Percentiles rank a stretch among this genome's conserved stretches.
These are phyloP conservation scores for Mortierella sp. DNA, from an alignment of 371 early-diverging fungal genomes.

Conservation along the genomic window DNA sequence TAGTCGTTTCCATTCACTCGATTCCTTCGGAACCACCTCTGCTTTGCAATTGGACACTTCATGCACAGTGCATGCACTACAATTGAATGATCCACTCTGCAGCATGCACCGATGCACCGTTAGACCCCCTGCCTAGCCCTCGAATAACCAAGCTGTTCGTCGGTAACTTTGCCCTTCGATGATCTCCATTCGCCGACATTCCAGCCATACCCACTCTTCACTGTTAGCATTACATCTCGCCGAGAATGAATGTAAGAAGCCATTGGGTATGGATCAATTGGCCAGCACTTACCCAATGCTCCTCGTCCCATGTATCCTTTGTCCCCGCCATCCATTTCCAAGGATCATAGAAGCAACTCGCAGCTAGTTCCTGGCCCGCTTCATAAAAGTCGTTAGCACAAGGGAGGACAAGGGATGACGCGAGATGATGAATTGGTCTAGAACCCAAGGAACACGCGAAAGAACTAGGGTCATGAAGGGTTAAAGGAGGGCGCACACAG, in stretches of 20 bases:
- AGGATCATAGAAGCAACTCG: background rate
- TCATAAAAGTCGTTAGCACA: background rate
- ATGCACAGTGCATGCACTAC: too few relatives aligned
- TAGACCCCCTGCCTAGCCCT: too few relatives aligned
- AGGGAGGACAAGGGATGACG: conserved; percentile 14
- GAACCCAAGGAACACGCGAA: background rate
- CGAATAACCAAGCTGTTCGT: too few relatives aligned
- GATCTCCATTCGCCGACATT: too few relatives aligned
- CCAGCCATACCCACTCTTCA: too few relatives aligned
- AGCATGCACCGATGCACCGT: too few relatives aligned
- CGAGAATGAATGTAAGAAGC: too few relatives aligned
- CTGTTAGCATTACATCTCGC: too few relatives aligned
- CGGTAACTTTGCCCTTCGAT: too few relatives aligned
- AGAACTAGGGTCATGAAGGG: background rate
- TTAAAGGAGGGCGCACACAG: background rate
- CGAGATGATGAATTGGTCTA: conserved; percentile 26
- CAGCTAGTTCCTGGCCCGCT: background rate
- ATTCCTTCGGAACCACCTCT: background rate
- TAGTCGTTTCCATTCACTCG: background rate
- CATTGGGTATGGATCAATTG: background rate
- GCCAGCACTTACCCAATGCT: too few relatives aligned
- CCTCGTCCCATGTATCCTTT: background rate
- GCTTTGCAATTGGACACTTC: background rate
- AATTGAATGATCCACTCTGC: too few relatives aligned
- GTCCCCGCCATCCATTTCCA: background rate